Evolutionary conservation across 1,284 basidiomycete species (phyloP).

Genomic region (Leccinum huronense): DNA sequence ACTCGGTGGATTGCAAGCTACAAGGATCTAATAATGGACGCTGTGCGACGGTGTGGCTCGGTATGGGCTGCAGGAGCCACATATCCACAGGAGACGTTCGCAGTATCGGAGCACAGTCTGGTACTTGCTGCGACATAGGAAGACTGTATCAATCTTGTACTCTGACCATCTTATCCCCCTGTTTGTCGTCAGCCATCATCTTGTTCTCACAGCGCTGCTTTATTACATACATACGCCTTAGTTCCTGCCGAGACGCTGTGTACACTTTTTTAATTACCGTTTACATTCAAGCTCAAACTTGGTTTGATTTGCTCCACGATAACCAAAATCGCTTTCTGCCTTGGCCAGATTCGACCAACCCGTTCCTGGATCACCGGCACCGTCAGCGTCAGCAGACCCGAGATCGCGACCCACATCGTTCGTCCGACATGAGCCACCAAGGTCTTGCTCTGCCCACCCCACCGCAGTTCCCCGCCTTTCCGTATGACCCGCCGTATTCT

Average conservation of each 20-base stretch:
- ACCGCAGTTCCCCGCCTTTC: constrained; percentile 69
- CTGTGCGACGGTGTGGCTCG: constrained; percentile 16
- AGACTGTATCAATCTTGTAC: constrained; percentile 28
- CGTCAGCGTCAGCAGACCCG: neutral
- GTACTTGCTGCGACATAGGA: constrained; percentile 23
- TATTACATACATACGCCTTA: constrained; percentile 24
- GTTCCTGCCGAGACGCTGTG: constrained; percentile 23
- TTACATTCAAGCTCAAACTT: constrained; percentile 21
- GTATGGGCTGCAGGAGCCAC: constrained; percentile 10
- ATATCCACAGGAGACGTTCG: constrained; percentile 15
- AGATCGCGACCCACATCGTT: neutral
- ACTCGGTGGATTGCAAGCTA: constrained; percentile 3
- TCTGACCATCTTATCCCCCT: constrained; percentile 20
- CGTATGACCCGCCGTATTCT: constrained; percentile 78
- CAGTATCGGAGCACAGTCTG: constrained; percentile 21
- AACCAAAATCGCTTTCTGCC: constrained; percentile 11
- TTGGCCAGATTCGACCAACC: constrained; percentile 2
- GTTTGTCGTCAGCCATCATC: constrained; percentile 19
- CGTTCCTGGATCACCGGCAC: constrained; percentile 15
- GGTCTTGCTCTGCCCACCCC: constrained; percentile 55
- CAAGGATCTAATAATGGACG: constrained; percentile 10
- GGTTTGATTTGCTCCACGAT: constrained; percentile 18
- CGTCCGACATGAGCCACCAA: constrained; percentile 15
- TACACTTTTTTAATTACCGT: constrained; percentile 26
- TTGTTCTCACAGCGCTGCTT: constrained; percentile 19